Evolutionary conservation across 257 asterid genomes (phyloP), one percentile per base, ranked within the genome.

Genomic region (Solanum piurae): DNA sequence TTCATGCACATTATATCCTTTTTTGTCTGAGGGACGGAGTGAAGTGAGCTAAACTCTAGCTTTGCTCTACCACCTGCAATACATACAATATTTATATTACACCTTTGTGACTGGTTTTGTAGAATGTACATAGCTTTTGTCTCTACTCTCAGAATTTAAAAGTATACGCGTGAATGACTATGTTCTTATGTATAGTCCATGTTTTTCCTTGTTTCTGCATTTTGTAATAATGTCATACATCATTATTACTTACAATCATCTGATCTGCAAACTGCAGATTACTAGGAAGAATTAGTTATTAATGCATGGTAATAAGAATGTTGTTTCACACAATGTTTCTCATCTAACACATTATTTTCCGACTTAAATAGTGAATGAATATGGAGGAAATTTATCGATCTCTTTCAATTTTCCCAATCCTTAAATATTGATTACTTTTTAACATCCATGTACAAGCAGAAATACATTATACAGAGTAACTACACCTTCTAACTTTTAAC

Each of bases 61-160:
- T 55, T 87, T 79, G 72, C 87, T 33, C 71, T 23, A 80, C 69
- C 29, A 29, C 69, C 40, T 69, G 84, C 46, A 85, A 87, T 29
- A 86, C 69, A 40, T 27, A 74, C 27, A 27, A 46, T 87, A 49
- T 49, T 60, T 82, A 79, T 82, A 79, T 46, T 77, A 25, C 75
- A 76, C 60, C 74, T 74, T 77, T 62, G 83, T 64, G 74, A 49
- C 44, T 20, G 68, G 86, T 88, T 86, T 88, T 86, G 88, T 88
- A 86, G 88, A n/a, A n/a, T 86, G 71, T 29, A 62, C 49, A 85
- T 49, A 64, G 20, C 73, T 29, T 55, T 44, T 44, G 62, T 79
- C 85, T 44, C 9, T 44, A 44, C 66, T 44, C 52, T 44, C 85
- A 79, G n/a, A 76, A n/a, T 76, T 36, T 42, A 44, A 7, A 44